A percentile compares a stretch with the other conserved stretches of the same genome.
Conservation (phyloP, 768 basidiomycete genomes). For the Boletus eberwhitei region DNA sequence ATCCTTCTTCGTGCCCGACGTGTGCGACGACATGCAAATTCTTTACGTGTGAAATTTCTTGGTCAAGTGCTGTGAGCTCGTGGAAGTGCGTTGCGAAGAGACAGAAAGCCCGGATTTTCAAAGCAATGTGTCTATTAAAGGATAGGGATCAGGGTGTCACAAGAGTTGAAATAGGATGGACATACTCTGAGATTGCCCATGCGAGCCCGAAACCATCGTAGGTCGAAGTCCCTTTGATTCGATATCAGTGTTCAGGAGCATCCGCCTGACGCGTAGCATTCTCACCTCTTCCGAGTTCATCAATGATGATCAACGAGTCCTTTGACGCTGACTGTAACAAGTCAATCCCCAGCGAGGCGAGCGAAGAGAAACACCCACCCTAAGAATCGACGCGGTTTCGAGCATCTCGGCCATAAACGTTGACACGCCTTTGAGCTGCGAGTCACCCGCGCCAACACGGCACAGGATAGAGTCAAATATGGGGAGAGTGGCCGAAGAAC, state of each 20-base stretch:
- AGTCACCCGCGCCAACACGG: slow-evolving; percentile 95
- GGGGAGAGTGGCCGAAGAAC: slow-evolving; percentile 78
- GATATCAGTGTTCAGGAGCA: slow-evolving; percentile 1
- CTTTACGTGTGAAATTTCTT: slow-evolving; percentile 82
- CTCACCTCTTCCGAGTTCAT: slow-evolving; percentile 88
- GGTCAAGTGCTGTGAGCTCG: slow-evolving; percentile 89
- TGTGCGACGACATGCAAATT: slow-evolving; percentile 96
- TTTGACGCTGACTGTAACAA: slow-evolving; percentile 74
- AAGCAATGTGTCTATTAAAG: slow-evolving; percentile 77
- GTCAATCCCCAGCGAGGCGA: background rate
- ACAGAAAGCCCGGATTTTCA: slow-evolving; percentile 88
- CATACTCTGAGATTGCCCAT: slow-evolving; percentile 97
- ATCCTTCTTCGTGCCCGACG: slow-evolving; percentile 52
- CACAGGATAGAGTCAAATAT: slow-evolving; percentile 96
- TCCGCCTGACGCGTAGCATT: background rate
- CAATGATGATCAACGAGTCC: slow-evolving; percentile 94
- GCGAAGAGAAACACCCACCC: slow-evolving; percentile 44
- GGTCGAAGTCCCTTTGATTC: slow-evolving; percentile 76
- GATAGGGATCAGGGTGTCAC: background rate
- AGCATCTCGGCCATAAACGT: slow-evolving; percentile 99
- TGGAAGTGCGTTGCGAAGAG: slow-evolving; percentile 98
- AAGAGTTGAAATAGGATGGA: background rate
- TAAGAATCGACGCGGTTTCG: slow-evolving; percentile 93
- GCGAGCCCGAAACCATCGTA: slow-evolving; percentile 98
- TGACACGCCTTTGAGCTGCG: slow-evolving; percentile 94